Percentiles rank a stretch among this genome's conserved stretches.
These are phyloP conservation scores for Yamadazyma triangularis DNA, from an alignment of 1,139 yeast species.

Conservation along the genomic window DNA sequence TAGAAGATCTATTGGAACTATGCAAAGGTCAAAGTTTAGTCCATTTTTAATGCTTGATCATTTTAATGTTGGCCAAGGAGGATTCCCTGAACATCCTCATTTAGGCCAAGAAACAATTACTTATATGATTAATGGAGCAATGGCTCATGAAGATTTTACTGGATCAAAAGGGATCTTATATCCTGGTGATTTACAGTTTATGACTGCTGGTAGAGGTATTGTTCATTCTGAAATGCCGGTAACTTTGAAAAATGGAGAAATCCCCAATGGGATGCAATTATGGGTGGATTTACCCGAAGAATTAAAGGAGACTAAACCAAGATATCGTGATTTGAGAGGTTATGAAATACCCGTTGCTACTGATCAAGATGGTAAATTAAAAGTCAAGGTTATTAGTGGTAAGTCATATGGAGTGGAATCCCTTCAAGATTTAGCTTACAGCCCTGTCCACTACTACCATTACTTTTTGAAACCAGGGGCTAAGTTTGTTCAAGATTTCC, in stretches of 20 bases:
- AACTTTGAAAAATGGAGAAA: constrained; percentile 48
- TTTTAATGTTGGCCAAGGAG: constrained; percentile 53
- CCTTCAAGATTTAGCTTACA: constrained; percentile 71
- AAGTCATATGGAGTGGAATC: constrained; percentile 71
- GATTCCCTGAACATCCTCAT: constrained; percentile 93
- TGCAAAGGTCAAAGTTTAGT: constrained; percentile 63
- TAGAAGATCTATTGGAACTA: constrained; percentile 74
- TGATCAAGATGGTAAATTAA: constrained; percentile 62
- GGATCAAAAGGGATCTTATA: constrained; percentile 74
- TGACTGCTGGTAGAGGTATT: constrained; percentile 92
- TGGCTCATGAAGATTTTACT: constrained; percentile 91
- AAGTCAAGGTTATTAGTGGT: constrained; percentile 75
- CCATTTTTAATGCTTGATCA: constrained; percentile 88
- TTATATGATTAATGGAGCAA: constrained; percentile 63
- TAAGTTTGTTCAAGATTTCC: constrained; percentile 55
- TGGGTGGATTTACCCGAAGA: constrained; percentile 88
- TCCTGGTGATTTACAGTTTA: constrained; percentile 88
- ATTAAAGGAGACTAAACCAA: constrained; percentile 65
- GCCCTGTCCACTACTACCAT: constrained; percentile 78
- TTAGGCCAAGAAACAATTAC: constrained; percentile 89
- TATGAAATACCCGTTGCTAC: constrained; percentile 65
- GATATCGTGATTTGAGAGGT: constrained; percentile 74
- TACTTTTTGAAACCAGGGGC: constrained; percentile 68
- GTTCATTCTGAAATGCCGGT: constrained; percentile 87
- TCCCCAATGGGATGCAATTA: constrained; percentile 72